Evolutionary conservation across 148 eudicot genomes (phyloP).

Genomic region (Pharnaceum exiguum): DNA sequence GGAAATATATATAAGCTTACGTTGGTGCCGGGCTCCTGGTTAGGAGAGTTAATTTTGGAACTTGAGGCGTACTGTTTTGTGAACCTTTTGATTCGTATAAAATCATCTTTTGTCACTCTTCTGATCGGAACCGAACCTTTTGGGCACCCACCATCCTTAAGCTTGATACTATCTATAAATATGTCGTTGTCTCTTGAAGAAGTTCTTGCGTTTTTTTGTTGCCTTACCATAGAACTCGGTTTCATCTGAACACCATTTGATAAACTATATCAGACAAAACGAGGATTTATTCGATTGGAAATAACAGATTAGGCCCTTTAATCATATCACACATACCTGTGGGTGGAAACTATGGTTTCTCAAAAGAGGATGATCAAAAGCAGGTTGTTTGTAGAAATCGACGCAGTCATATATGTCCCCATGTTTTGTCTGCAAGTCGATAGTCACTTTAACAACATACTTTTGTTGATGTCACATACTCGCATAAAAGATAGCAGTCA

Average conservation of each 20-base stretch:
- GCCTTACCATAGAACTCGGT: constrained; percentile 1
- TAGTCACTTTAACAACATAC: not conserved
- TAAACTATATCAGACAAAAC: not conserved
- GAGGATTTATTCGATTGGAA: not conserved
- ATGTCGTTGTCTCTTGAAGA: not conserved
- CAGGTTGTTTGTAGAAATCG: constrained; percentile 2
- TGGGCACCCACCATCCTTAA: constrained; percentile 18
- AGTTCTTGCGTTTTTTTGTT: not conserved
- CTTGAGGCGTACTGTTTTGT: constrained; percentile 6
- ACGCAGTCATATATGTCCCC: not conserved
- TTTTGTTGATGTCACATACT: constrained; percentile 1
- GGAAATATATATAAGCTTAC: not conserved
- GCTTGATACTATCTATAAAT: not conserved
- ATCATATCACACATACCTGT: not conserved
- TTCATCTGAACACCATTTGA: constrained; percentile 8
- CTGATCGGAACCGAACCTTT: constrained; percentile 15
- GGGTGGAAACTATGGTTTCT: not conserved
- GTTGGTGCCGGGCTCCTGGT: not conserved
- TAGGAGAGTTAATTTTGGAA: not conserved
- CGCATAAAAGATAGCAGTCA: not conserved
- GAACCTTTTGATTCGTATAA: not conserved
- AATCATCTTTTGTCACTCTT: constrained; percentile 8
- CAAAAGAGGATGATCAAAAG: not conserved
- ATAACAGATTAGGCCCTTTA: not conserved
- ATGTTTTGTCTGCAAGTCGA: not conserved